These are phyloP conservation scores for Chondrus crispus DNA, from an alignment of 23 red algal species.

Conservation along the genomic window DNA sequence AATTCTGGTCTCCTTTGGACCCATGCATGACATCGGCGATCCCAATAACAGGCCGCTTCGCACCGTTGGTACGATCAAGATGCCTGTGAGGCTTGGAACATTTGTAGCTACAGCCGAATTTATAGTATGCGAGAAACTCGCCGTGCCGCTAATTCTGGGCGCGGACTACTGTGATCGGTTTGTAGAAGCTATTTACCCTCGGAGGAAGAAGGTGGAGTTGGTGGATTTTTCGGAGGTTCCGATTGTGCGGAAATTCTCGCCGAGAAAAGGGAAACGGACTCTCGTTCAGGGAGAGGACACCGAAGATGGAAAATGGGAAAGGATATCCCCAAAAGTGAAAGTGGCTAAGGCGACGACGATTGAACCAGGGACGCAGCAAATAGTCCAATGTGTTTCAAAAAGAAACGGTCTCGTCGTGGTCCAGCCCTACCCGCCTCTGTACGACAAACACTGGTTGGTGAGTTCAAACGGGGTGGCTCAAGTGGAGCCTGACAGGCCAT, in stretches of 20 bases:
- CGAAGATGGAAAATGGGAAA: not conserved
- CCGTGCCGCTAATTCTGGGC: constrained; percentile 4
- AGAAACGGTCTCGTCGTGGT: not conserved
- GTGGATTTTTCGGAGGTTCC: not conserved
- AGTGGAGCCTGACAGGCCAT: not conserved
- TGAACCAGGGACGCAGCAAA: not conserved
- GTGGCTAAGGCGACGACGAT: not conserved
- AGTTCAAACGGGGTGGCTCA: not conserved
- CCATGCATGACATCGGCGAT: not conserved
- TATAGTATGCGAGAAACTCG: constrained; percentile 19
- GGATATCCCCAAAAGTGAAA: not conserved
- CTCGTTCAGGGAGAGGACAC: not conserved
- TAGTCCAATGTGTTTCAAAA: not conserved
- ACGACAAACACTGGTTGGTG: not conserved
- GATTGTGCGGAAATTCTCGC: not conserved
- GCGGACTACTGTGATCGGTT: constrained; percentile 30
- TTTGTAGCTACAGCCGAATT: not conserved
- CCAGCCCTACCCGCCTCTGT: not conserved
- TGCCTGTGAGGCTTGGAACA: not conserved
- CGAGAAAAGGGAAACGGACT: not conserved
- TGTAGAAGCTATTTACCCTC: constrained; percentile 21
- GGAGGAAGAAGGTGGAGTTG: constrained; percentile 8
- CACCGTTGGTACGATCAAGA: not conserved
- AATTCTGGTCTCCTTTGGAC: not conserved
- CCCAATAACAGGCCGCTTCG: not conserved